Percentiles rank a stretch among this genome's conserved stretches.
phyloP scores from a whole-genome alignment of 2,329 filamentous ascomycete genomes.

The Calonectria henricotiae region DNA sequence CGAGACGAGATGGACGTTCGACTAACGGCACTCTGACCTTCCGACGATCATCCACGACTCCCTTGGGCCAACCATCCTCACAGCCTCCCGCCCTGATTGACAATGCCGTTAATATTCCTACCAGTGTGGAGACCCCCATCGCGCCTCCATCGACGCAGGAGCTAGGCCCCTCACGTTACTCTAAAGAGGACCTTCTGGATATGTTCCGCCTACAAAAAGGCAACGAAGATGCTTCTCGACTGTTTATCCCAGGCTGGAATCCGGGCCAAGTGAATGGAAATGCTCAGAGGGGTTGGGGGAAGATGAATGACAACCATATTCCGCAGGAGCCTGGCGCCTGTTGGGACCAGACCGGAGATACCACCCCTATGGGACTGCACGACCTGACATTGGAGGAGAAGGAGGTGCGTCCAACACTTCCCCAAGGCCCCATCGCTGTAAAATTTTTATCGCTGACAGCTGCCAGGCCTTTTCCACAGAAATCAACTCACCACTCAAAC shows the following conservation, averaged over 20 bases:
- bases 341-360: conserved; percentile 84
- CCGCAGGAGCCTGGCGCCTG: conserved; percentile 91
- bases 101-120: conserved; percentile 60
- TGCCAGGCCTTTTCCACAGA: conserved; percentile 84
- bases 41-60: conserved; percentile 75
- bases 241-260: conserved; percentile 86
- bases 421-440: conserved; percentile 25
- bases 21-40: conserved; percentile 77
- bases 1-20: conserved; percentile 72
- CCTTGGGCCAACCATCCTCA: conserved; percentile 62
- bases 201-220: conserved; percentile 75
- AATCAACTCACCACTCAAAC: conserved; percentile 95
- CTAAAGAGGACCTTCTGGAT: conserved; percentile 83
- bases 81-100: conserved; percentile 59
- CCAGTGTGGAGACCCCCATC: conserved; percentile 56
- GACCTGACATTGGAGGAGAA: conserved; percentile 78
- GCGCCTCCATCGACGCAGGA: conserved; percentile 55
- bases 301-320: conserved; percentile 80
- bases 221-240: conserved; percentile 71
- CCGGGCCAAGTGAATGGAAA: conserved; percentile 80
- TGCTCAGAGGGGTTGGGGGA: conserved; percentile 80
- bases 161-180: conserved; percentile 75
- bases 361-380: conserved; percentile 80
- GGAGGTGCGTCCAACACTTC: conserved; percentile 64
- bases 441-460: conserved; percentile 45